Evolutionary conservation across 2,329 filamentous ascomycete genomes (phyloP), one percentile per base, ranked within the genome.

Genomic region (Ceratocystis eucalypticola): DNA sequence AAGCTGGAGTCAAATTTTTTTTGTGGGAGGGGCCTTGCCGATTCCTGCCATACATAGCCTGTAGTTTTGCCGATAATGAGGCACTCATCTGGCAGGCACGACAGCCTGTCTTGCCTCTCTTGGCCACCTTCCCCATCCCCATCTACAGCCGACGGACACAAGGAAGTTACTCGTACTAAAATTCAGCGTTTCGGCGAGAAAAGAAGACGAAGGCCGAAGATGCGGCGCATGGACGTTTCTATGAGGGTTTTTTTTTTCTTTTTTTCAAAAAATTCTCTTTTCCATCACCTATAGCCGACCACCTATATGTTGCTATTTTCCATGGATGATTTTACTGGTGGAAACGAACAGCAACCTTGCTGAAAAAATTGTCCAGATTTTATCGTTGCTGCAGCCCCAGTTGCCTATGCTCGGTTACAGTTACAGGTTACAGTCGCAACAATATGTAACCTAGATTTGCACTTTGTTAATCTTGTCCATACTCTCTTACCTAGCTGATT

Each of bases 371-470:
- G 22, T 5, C 48, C 8, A 8, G 20, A 8, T 53, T 53, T 53
- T 53, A 53, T 53, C 8, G 48, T 15, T 28, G 33, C 10, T 25
- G 8, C 20, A 53, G 8, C 3, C 33, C 48, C 3, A 12, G 1
- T 53, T 53, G 20, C 25, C 48, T 25, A 25, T 53, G 22, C 48
- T 53, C 48, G 20, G 48, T 53, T 53, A 53, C 48, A 53, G 48
- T 53, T 53, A 59, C 25, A 59, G 25, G 7, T 59, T 59, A 59
- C 53, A n/a, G 53, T 59, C 53, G 28, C 22, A 59, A 15, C n/a
- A 59, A 37, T 30, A 59, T 30, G 53, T 59, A 59, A 59, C 53
- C 28, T 59, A 59, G 53, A 59, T 59, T 59, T 59, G 20, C 25
- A 15, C 20, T 53, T 28, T 20, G 48, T 28, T 53, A 53, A 53